A percentile compares a stretch with the other conserved stretches of the same genome.
Conservation (phyloP, 2,329 filamentous ascomycete genomes). For the Cordyceps tenuipes region DNA sequence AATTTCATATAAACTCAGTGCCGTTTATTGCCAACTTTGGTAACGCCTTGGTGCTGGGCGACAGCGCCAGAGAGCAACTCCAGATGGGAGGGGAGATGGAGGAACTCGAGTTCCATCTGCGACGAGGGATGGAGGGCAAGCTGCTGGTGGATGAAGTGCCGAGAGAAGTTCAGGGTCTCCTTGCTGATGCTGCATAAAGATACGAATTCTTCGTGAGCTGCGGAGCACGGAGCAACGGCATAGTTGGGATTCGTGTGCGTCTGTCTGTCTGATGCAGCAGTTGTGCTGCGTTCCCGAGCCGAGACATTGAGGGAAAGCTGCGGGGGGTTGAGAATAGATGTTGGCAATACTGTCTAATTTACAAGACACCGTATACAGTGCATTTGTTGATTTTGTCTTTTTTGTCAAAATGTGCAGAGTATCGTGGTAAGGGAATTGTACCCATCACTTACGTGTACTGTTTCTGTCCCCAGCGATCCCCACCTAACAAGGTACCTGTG, state of each 20-base stretch:
- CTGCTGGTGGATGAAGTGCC: not conserved
- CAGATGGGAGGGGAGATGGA: not conserved
- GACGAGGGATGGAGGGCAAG: not conserved
- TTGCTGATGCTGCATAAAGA: not conserved
- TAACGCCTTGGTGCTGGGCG: not conserved
- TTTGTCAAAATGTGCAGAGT: not conserved
- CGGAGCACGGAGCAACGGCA: not conserved
- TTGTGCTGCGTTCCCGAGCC: too few species aligned
- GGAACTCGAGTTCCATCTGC: not conserved
- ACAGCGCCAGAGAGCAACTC: not conserved
- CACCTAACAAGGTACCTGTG: not conserved
- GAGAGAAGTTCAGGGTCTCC: not conserved
- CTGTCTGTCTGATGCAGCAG: too few species aligned
- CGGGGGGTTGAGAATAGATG: too few species aligned
- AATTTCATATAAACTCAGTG: not conserved
- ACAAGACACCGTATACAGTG: too few species aligned
- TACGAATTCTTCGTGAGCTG: not conserved
- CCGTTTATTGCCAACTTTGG: conserved; percentile 1
- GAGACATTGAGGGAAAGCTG: too few species aligned
- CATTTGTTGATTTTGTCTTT: too few species aligned
- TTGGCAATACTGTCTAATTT: too few species aligned
- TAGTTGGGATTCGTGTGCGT: too few species aligned
- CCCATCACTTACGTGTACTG: not conserved
- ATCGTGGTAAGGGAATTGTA: not conserved
- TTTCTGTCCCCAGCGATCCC: not conserved